These are phyloP conservation scores for Ceratocystis smalleyi DNA, from an alignment of 2,329 filamentous ascomycete species.

Conservation along the genomic window DNA sequence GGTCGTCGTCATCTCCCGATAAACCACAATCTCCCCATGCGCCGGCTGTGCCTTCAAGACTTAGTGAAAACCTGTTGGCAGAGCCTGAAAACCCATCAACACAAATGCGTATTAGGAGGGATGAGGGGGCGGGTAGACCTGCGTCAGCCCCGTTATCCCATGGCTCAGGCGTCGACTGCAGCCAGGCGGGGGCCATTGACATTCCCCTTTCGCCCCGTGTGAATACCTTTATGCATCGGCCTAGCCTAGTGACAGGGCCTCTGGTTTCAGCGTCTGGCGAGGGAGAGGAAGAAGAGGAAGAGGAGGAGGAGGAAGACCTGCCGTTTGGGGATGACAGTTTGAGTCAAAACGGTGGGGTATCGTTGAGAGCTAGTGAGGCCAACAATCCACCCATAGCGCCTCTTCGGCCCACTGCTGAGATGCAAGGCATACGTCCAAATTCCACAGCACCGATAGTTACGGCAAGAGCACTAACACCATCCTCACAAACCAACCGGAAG, in stretches of 20 bases:
- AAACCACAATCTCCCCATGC: constrained; percentile 86
- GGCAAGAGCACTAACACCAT: constrained; percentile 23
- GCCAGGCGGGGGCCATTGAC: constrained; percentile 46
- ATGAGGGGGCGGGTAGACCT: neutral
- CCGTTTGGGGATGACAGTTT: constrained; percentile 51
- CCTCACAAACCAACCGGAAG: constrained; percentile 32
- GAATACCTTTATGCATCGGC: constrained; percentile 40
- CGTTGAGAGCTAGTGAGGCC: neutral
- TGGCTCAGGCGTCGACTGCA: constrained; percentile 29
- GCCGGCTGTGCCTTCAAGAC: constrained; percentile 79
- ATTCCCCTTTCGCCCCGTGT: constrained; percentile 56
- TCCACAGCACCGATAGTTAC: neutral
- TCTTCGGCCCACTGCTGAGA: constrained; percentile 7
- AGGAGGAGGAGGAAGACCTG: constrained; percentile 46
- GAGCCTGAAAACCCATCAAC: neutral
- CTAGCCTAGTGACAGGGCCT: constrained; percentile 52
- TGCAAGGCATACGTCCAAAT: neutral
- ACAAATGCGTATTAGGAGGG: neutral
- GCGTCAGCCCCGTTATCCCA: constrained; percentile 16
- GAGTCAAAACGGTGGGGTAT: constrained; percentile 41
- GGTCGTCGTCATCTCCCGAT: constrained; percentile 65
- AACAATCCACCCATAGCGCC: neutral
- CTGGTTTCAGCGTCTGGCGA: constrained; percentile 40
- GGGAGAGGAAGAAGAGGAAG: constrained; percentile 37
- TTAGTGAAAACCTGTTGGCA: constrained; percentile 75